Base-by-base conservation (phyloP, 345 rosid genomes). In the Bretschneidera sinensis region DNA sequence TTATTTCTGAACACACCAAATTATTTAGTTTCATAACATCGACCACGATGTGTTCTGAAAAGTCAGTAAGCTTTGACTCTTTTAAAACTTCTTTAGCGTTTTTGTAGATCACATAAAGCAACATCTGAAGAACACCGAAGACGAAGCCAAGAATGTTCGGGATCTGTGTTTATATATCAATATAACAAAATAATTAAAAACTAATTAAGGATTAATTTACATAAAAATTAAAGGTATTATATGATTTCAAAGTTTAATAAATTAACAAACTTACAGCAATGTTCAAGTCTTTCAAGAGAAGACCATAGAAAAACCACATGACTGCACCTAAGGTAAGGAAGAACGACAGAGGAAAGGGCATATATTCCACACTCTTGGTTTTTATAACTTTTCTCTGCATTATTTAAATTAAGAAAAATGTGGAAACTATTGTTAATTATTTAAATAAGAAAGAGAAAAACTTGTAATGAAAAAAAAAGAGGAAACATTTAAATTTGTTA, bases 241-340 rank as follows among this genome's bases (percentile, higher is more conserved):
- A 4, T 33, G 39, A 11, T n/a, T 22, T 2, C 21, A 62, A 22
- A n/a, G n/a, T n/a, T 2, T 54, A 21, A 4, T 5, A 7, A 9
- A 43, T 20, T 24, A n/a, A 7, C 35, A 19, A n/a, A 66, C 91
- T 80, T 75, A 95, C 99, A 2, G 95, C 92, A 34, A 95, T 71
- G 70, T 76, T 85, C 53, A 51, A 60, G 55, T 95, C 99, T 33
- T 72, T 76, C 13, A 60, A 69, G 17, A 86, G 75, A 69, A 81
- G 79, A 0, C 99, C 99, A 21, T 91, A 88, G 69, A 82, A 78
- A 79, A 95, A 88, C 99, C 99, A 95, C 79, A 83, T 75, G 63
- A 88, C 82, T 17, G 99, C 96, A 22, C 89, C 80, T 22, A 91
- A 34, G 0, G 99, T 88, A 50, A 95, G 91, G 74, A 82, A 91